Evolutionary conservation across 163 green algal species (phyloP), one percentile per base, ranked within the genome.

Genomic region (Chlamydomonas reinhardtii): DNA sequence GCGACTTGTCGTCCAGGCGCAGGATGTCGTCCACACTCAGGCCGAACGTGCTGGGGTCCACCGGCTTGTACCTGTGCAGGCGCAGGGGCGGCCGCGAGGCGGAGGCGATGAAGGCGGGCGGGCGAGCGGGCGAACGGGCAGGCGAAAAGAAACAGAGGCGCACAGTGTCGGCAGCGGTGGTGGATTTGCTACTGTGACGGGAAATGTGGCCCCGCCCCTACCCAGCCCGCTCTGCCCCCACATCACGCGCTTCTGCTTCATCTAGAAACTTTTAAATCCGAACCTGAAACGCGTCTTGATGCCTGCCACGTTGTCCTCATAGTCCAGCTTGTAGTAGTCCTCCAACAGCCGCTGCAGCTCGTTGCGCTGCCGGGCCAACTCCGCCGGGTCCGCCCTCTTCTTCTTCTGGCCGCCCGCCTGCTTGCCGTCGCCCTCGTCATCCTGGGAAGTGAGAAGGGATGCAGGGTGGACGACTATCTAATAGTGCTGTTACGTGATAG

Each of bases 301-400:
- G 29, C 94, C 96, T 0, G 94, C 97, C 15, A 98, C 93, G 62
- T 94, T 83, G 83, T 98, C 97, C 90, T 99, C 97, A 75, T 97
- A 98, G 87, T 99, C 96, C 61, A 99, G 93, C 83, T 94, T 94
- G 91, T 98, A 96, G 90, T 99, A 99, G 85, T 99, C 96, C 81
- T 98, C 94, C 82, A 99, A 79, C 88, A 98, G 82, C 29, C 89
- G 91, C 77, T 94, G 89, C 62, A 98, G 75, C 79, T 95, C 92
- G 5, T 89, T 82, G 6, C 90, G 92, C 62, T 79, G 66, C 0
- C 71, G 74, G 61, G 80, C 82, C 16, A 61, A 19, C 61, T 24
- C 29, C 72, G 68, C 61, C 32, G 82, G 17, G 61, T 74, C 70
- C 32, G 25, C 48, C 11, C 12, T 1, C 48, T 56, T 56, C 48